A percentile compares a stretch with the other conserved stretches of the same genome.
phyloP scores from a whole-genome alignment of 805 yeast species.

The Hanseniaspora vineae region DNA sequence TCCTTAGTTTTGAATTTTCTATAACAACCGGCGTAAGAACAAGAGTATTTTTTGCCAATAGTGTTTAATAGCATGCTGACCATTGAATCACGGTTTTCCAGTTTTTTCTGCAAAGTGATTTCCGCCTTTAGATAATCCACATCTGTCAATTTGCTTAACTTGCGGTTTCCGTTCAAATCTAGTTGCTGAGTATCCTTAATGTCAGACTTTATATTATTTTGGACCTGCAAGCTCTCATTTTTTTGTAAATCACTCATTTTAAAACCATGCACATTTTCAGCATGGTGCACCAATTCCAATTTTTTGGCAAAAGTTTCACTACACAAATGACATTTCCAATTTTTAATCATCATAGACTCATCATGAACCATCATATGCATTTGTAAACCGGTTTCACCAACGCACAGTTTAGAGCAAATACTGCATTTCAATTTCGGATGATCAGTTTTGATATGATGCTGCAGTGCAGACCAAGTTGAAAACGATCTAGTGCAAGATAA shows the following conservation, averaged over 20 bases:
- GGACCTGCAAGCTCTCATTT: background rate
- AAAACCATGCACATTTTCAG: slow-evolving; percentile 31
- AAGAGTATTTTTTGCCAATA: slow-evolving; percentile 27
- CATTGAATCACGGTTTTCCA: slow-evolving; percentile 17
- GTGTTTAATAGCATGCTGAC: slow-evolving; percentile 22
- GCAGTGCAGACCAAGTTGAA: slow-evolving; percentile 62
- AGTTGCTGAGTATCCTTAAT: background rate
- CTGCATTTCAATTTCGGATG: slow-evolving; percentile 61
- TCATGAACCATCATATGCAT: slow-evolving; percentile 70
- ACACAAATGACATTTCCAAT: slow-evolving; percentile 60
- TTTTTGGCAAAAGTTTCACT: slow-evolving; percentile 38
- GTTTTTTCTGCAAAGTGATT: slow-evolving; percentile 15
- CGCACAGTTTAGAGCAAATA: slow-evolving; percentile 57
- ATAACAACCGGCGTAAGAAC: slow-evolving; percentile 39
- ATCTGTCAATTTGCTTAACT: slow-evolving; percentile 7
- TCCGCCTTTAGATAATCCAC: slow-evolving; percentile 13
- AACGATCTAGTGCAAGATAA: slow-evolving; percentile 49
- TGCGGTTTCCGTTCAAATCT: background rate
- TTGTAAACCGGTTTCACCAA: slow-evolving; percentile 54
- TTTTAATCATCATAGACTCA: slow-evolving; percentile 32
- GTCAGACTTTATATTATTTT: background rate
- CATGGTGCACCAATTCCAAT: slow-evolving; percentile 44
- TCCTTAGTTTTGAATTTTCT: slow-evolving; percentile 36
- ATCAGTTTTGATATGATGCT: slow-evolving; percentile 52
- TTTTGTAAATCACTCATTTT: slow-evolving; percentile 4